Evolutionary conservation across 176 grass and related monocot species (phyloP).

Genomic region (Musa schizocarpa): DNA sequence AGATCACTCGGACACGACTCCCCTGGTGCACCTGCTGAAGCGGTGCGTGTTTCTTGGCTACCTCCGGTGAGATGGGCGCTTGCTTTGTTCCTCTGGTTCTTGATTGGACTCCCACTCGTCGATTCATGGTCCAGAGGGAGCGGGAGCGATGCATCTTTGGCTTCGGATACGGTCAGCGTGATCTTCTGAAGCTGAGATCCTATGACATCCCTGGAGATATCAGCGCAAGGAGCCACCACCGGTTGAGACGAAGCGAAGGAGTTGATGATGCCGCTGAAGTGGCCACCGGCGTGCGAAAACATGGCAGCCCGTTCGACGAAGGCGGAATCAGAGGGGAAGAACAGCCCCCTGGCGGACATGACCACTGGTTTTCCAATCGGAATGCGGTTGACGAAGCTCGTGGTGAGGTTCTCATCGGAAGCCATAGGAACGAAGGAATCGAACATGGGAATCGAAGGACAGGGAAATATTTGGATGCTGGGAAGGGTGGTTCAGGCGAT

Average conservation of each 20-base stretch:
- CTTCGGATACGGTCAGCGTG: background rate
- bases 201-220: background rate
- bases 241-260: background rate
- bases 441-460: background rate
- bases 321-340: background rate
- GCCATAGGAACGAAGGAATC: background rate
- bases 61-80: background rate
- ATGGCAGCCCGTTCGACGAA: no score
- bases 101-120: background rate
- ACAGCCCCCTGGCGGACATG: background rate
- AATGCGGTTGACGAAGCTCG: background rate
- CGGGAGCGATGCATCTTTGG: background rate
- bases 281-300: no score
- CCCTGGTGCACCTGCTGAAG: background rate
- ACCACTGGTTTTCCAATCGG: background rate
- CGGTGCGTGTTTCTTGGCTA: background rate
- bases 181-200: background rate
- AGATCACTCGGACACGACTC: background rate
- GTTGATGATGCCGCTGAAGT: background rate
- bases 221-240: background rate
- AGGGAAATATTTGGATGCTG: background rate
- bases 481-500: background rate
- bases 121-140: background rate
- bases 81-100: background rate
- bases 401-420: background rate